Evolutionary conservation across 2,329 filamentous ascomycete genomes (phyloP), one percentile per base, ranked within the genome.

Genomic region (Aspergillus sp.): DNA sequence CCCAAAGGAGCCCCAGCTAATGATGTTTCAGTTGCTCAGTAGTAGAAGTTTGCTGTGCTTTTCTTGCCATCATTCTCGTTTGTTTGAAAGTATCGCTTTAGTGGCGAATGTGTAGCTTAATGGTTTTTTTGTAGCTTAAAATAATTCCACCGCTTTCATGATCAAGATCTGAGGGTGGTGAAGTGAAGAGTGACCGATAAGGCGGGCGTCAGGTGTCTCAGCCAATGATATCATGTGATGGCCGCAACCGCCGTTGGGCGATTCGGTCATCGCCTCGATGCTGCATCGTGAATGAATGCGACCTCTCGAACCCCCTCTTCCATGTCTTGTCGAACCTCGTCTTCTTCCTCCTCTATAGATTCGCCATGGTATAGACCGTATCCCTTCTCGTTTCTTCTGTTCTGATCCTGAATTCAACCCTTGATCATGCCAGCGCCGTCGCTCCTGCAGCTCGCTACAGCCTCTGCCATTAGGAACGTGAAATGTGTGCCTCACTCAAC

Each of bases 381-480:
- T 58, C 38, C 46, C 47, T 49, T 51, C 43, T 54, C 61, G 51
- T 61, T 62, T 45, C 40, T 59, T 62, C 45, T 45, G 49, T 47
- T 60, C 57, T 53, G 45, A 46, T 49, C 45, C 47, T 44, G 20
- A 16, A 50, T 51, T 45, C 45, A 45, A 53, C 55, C 42, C 42
- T 56, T 51, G 40, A 61, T 44, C 45, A 73, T 73, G 70, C 64
- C 66, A 38, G 60, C 65, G 50, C 67, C 65, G 29, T 69, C 71
- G 23, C 64, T 74, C 16, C 50, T 66, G 34, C 65, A 71, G 47
- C 61, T 74, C 54, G 64, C 68, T 47, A 71, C 63, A 31, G 64
- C 64, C 44, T 65, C 63, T 53, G 71, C 71, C 40, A 63, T 73
- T 51, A 68, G 66, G 50, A 69, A 71, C 51, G 64, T 70, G 20